Percentiles rank a stretch among this genome's conserved stretches.
phyloP scores from a whole-genome alignment of 768 basidiomycete species.

The Pulveroboletus sp. region DNA sequence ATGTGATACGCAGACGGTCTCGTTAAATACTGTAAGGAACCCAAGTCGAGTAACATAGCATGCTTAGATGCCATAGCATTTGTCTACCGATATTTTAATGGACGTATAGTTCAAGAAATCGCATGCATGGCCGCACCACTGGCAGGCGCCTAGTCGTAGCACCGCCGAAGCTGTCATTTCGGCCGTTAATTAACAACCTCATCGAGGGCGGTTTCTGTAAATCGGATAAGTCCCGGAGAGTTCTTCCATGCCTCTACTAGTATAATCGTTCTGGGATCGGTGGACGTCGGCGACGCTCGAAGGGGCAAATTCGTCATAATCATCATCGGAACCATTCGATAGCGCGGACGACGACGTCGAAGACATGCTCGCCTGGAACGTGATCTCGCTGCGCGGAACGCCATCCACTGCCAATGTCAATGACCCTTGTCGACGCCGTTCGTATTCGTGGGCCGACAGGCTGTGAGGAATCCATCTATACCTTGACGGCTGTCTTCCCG shows the following conservation, averaged over 20 bases:
- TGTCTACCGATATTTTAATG: slow-evolving; percentile 13
- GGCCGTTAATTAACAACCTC: neutral
- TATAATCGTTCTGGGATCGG: slow-evolving; percentile 29
- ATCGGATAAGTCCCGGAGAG: slow-evolving; percentile 14
- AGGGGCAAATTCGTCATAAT: slow-evolving; percentile 35
- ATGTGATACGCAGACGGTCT: slow-evolving; percentile 11
- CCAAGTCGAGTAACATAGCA: slow-evolving; percentile 6
- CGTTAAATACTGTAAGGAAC: slow-evolving; percentile 18
- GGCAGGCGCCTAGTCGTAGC: neutral
- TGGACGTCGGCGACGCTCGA: slow-evolving; percentile 28
- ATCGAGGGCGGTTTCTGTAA: neutral
- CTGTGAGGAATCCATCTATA: slow-evolving; percentile 42
- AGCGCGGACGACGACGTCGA: slow-evolving; percentile 32
- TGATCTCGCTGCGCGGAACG: slow-evolving; percentile 27
- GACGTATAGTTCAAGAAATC: slow-evolving; percentile 12
- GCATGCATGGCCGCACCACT: no score
- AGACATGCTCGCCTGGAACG: slow-evolving; percentile 37
- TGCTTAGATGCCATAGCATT: neutral
- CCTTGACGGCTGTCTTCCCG: slow-evolving; percentile 34
- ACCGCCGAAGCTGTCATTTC: neutral
- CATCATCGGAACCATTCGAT: slow-evolving; percentile 31
- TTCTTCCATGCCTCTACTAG: slow-evolving; percentile 8
- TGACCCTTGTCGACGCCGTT: slow-evolving; percentile 22
- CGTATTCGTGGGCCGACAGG: slow-evolving; percentile 28
- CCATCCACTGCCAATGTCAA: slow-evolving; percentile 13